Percentiles rank a stretch among this genome's conserved stretches.
These are phyloP conservation scores for Pleurotus cornucopiae DNA, from an alignment of 768 basidiomycete species.

Conservation along the genomic window DNA sequence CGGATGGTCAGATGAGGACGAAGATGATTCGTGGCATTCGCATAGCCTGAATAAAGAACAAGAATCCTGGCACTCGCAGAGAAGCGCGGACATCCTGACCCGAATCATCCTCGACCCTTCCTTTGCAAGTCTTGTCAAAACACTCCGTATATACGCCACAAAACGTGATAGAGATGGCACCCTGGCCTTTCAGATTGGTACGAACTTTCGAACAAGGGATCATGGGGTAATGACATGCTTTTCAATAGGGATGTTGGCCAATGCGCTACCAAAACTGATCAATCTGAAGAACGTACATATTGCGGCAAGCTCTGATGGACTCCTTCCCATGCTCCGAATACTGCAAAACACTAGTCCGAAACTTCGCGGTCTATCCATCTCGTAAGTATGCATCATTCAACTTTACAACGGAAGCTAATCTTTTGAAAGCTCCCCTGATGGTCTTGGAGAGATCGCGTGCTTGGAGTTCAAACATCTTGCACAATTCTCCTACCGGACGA, in stretches of 20 bases:
- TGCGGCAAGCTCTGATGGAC: slow-evolving; percentile 50
- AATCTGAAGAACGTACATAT: slow-evolving; percentile 61
- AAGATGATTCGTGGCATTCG: slow-evolving; percentile 15
- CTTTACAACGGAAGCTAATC: not conserved
- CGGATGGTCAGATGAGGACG: slow-evolving; percentile 24
- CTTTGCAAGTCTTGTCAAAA: slow-evolving; percentile 56
- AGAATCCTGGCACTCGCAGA: slow-evolving; percentile 52
- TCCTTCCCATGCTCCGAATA: slow-evolving; percentile 46
- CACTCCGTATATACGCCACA: slow-evolving; percentile 55
- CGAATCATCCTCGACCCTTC: slow-evolving; percentile 56
- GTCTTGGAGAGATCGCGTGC: slow-evolving; percentile 38
- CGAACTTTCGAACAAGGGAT: slow-evolving; percentile 3
- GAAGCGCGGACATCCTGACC: slow-evolving; percentile 68
- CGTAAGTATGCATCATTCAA: slow-evolving; percentile 27
- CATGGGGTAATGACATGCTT: not conserved
- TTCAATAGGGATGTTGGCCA: slow-evolving; percentile 58
- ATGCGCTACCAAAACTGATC: slow-evolving; percentile 58
- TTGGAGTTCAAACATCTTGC: slow-evolving; percentile 51
- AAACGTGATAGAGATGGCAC: slow-evolving; percentile 42
- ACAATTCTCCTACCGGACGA: slow-evolving; percentile 53
- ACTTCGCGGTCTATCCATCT: slow-evolving; percentile 52
- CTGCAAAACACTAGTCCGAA: slow-evolving; percentile 49
- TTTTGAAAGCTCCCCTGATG: slow-evolving; percentile 34
- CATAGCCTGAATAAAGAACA: slow-evolving; percentile 24
- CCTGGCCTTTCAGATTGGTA: slow-evolving; percentile 65